These are phyloP conservation scores for Chlorella variabilis DNA, from an alignment of 163 green algal species.

Conservation along the genomic window DNA sequence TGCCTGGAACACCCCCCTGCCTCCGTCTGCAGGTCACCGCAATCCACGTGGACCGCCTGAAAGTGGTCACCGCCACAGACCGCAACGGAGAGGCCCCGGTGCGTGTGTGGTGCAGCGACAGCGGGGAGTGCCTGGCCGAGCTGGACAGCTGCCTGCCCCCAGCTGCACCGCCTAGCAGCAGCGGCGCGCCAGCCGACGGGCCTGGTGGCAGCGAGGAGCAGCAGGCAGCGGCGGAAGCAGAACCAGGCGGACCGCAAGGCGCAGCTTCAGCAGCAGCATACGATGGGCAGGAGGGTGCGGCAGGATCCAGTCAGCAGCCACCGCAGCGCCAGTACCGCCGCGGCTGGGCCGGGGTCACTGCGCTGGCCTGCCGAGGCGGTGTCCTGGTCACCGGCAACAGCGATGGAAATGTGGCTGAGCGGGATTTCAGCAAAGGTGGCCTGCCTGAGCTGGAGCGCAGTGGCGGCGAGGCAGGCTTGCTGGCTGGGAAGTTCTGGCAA, in stretches of 20 bases:
- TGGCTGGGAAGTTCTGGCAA: constrained; percentile 16
- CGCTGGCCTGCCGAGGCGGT: constrained; percentile 27
- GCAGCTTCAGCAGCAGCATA: neutral
- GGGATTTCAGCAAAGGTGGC: constrained; percentile 25
- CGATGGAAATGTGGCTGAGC: constrained; percentile 21
- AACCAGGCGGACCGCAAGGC: neutral
- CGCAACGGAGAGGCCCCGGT: constrained; percentile 2
- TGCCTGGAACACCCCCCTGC: no score
- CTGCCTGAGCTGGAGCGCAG: neutral
- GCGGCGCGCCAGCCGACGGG: neutral
- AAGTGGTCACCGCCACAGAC: constrained; percentile 12
- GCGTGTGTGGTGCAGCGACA: constrained; percentile 12
- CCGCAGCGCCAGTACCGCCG: neutral
- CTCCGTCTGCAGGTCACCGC: constrained; percentile 17
- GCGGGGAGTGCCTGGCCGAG: constrained; percentile 7
- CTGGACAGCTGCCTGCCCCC: constrained; percentile 20
- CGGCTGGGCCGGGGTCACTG: constrained; percentile 35
- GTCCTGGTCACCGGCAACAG: constrained; percentile 27
- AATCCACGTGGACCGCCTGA: constrained; percentile 20
- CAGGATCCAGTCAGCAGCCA: neutral
- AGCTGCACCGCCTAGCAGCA: neutral
- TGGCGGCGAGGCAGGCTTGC: neutral
- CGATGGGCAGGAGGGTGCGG: neutral
- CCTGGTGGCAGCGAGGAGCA: neutral
- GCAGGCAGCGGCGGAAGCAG: neutral